Percentiles rank a stretch among this genome's conserved stretches.
Evolutionary conservation across 2,329 filamentous ascomycete genomes (phyloP).

Genomic region (Beauveria rudraprayagi): DNA sequence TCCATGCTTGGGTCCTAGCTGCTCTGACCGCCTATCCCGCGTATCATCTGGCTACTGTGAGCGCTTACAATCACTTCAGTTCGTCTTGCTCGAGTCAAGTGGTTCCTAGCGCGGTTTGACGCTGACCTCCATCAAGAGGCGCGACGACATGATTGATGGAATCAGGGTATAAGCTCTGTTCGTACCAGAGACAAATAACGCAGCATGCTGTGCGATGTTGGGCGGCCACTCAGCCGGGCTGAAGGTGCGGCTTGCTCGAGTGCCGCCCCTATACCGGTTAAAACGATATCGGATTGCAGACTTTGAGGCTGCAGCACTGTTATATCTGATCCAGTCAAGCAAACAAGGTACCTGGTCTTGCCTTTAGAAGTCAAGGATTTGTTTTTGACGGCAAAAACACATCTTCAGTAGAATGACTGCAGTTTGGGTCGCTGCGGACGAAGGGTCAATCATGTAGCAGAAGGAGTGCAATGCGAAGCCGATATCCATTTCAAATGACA

Average conservation of each 20-base stretch:
- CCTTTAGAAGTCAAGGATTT: not conserved
- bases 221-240: conserved; percentile 5
- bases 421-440: not conserved
- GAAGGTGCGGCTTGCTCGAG: not conserved
- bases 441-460: not conserved
- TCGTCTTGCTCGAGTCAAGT: not conserved
- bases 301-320: not conserved
- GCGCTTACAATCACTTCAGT: not conserved
- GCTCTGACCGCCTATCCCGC: not conserved
- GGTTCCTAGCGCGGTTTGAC: not conserved
- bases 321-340: no score
- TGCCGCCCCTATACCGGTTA: conserved; percentile 1
- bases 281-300: not conserved
- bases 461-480: not conserved
- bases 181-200: not conserved
- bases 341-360: no score
- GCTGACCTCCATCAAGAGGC: not conserved
- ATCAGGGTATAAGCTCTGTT: not conserved
- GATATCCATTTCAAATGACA: not conserved
- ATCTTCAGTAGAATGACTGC: not conserved
- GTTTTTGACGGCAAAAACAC: not conserved
- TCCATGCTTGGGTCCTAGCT: not conserved
- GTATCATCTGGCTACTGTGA: not conserved
- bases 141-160: not conserved
- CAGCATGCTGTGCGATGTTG: not conserved